These are phyloP conservation scores for Saccharomycopsis selenospora DNA, from an alignment of 805 yeast species.

Conservation along the genomic window DNA sequence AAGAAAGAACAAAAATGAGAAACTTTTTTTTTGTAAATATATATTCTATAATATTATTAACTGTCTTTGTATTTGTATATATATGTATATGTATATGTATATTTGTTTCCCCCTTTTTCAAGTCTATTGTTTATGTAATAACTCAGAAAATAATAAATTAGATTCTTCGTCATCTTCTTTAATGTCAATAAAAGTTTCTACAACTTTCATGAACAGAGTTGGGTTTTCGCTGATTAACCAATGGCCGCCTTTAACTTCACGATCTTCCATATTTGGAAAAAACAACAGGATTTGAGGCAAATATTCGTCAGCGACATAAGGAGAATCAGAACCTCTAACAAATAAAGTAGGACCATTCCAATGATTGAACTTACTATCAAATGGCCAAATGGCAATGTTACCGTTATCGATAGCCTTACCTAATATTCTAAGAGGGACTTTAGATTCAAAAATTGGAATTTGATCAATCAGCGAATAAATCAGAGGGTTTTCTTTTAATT, in stretches of 20 bases:
- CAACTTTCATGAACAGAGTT: constrained; percentile 54
- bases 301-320: constrained; percentile 77
- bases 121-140: too few relatives aligned
- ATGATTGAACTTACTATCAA: constrained; percentile 41
- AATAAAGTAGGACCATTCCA: constrained; percentile 73
- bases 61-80: too few relatives aligned
- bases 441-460: constrained; percentile 32
- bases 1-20: too few relatives aligned
- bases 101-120: too few relatives aligned
- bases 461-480: constrained; percentile 26
- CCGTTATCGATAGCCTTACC: constrained; percentile 59
- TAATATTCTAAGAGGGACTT: constrained; percentile 67
- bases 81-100: too few relatives aligned
- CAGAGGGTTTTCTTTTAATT: constrained; percentile 24
- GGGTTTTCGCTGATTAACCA: constrained; percentile 92
- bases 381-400: constrained; percentile 71
- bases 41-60: too few relatives aligned
- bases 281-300: constrained; percentile 63
- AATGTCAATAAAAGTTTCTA: constrained; percentile 53
- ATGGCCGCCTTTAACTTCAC: constrained; percentile 80
- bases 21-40: too few relatives aligned
- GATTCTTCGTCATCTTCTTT: constrained; percentile 13
- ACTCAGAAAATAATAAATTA: background rate
- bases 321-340: constrained; percentile 69
- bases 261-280: constrained; percentile 70